phyloP scores from a whole-genome alignment of 2,329 filamentous ascomycete species.

The Botrytis sinoallii region DNA sequence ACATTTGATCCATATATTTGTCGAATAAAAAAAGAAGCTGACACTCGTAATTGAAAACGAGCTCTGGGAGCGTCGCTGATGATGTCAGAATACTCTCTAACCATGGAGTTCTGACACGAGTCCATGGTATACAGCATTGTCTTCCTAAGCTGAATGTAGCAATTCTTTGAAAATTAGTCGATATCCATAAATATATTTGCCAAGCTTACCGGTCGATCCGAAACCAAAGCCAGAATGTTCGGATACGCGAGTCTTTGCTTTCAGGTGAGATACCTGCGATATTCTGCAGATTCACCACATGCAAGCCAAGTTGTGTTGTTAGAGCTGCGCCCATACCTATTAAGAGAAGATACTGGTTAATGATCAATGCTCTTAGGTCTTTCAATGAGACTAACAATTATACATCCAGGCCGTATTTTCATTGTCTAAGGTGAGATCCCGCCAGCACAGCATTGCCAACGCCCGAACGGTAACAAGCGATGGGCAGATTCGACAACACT shows the following conservation, averaged over 20 bases:
- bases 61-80: background rate
- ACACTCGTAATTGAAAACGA: background rate
- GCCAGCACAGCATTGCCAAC: conserved; percentile 2
- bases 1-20: conserved; percentile 4
- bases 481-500: background rate
- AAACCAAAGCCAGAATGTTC: conserved; percentile 8
- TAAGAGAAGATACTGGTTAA: background rate
- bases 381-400: background rate
- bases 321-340: background rate
- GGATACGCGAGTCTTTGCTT: background rate
- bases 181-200: background rate
- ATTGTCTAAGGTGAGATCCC: background rate
- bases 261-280: background rate
- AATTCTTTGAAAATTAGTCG: background rate
- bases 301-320: background rate
- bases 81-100: background rate
- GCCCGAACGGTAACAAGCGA: background rate
- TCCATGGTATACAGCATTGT: conserved; percentile 1
- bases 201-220: background rate
- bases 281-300: background rate
- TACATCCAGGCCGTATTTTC: background rate
- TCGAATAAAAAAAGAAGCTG: background rate
- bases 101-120: conserved; percentile 2
- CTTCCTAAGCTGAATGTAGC: background rate
- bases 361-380: background rate